A percentile compares a stretch with the other conserved stretches of the same genome.
These are phyloP conservation scores for Tubosaeta sp. DNA, from an alignment of 768 basidiomycete genomes.

Conservation along the genomic window DNA sequence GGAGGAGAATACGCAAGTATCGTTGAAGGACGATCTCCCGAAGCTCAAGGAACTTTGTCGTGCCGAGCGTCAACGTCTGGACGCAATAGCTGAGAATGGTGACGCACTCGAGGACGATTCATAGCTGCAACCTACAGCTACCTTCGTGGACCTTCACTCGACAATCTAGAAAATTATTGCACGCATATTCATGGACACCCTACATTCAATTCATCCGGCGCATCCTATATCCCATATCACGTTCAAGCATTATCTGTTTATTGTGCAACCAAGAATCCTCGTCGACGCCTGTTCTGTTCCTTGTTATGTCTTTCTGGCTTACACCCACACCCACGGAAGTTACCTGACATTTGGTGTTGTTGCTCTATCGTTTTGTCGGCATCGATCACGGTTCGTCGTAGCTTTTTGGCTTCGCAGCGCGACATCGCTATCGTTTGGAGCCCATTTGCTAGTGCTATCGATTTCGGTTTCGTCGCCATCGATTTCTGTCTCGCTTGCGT, in stretches of 20 bases:
- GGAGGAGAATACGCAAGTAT: slow-evolving; percentile 57
- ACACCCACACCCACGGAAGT: slow-evolving; percentile 8
- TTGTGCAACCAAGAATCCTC: slow-evolving; percentile 26
- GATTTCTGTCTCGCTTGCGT: slow-evolving; percentile 16
- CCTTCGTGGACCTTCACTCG: neutral
- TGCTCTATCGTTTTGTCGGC: slow-evolving; percentile 21
- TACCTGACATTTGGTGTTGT: slow-evolving; percentile 4
- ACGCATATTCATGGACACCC: slow-evolving; percentile 22
- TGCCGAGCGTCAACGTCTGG: slow-evolving; percentile 17
- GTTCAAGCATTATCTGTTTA: slow-evolving; percentile 24
- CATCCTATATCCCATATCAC: slow-evolving; percentile 23
- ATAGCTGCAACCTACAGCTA: neutral
- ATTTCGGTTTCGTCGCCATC: slow-evolving; percentile 19
- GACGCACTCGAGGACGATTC: too few relatives aligned
- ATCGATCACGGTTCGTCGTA: slow-evolving; percentile 6
- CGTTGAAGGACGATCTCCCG: slow-evolving; percentile 56
- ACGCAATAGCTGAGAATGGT: slow-evolving; percentile 4
- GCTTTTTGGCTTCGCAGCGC: slow-evolving; percentile 4
- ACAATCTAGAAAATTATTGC: slow-evolving; percentile 19
- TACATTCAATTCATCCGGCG: slow-evolving; percentile 16
- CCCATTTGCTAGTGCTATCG: slow-evolving; percentile 22
- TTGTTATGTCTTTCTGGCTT: slow-evolving; percentile 24
- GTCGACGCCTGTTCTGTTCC: slow-evolving; percentile 14
- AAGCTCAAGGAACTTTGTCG: slow-evolving; percentile 18
- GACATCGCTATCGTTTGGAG: slow-evolving; percentile 18